Evolutionary conservation across 345 rosid species (phyloP).

Genomic region (Melastoma malabathricum): DNA sequence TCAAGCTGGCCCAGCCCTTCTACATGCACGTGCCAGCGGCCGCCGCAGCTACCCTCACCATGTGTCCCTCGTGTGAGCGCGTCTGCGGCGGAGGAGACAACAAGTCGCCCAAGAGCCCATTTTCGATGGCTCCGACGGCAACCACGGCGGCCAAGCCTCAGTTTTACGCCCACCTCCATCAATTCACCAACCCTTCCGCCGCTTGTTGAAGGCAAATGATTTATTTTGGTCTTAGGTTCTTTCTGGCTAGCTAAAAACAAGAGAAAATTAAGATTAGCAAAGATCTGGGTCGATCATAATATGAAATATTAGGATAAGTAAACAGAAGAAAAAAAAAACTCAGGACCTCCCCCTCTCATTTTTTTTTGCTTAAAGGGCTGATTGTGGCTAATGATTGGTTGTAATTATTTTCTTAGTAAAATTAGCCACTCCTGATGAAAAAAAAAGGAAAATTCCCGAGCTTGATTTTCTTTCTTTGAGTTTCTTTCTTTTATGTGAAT

Average conservation of each 20-base stretch:
- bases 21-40: conserved; percentile 68
- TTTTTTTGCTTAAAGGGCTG: no score
- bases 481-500: no score
- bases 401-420: no score
- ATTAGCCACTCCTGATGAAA: no score
- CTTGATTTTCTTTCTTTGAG: no score
- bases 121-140: conserved; percentile 25
- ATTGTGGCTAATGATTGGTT: no score
- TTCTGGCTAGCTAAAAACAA: conserved; percentile 6
- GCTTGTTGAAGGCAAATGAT: conserved; percentile 39
- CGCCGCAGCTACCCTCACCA: conserved; percentile 64
- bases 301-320: no score
- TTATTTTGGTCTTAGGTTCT: conserved; percentile 2
- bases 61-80: conserved; percentile 73
- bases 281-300: no score
- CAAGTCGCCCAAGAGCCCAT: conserved; percentile 25
- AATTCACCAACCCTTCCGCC: conserved; percentile 68
- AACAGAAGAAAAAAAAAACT: no score
- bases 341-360: no score
- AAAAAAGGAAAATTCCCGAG: no score
- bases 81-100: conserved; percentile 25
- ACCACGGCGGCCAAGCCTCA: conserved; percentile 35
- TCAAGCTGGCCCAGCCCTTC: conserved; percentile 41
- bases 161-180: conserved; percentile 54
- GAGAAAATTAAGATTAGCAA: no score